Percentiles rank a stretch among this genome's conserved stretches.
Evolutionary conservation across 2,329 filamentous ascomycete genomes (phyloP).

Genomic region (Gnomoniopsis smithogilvyi): DNA sequence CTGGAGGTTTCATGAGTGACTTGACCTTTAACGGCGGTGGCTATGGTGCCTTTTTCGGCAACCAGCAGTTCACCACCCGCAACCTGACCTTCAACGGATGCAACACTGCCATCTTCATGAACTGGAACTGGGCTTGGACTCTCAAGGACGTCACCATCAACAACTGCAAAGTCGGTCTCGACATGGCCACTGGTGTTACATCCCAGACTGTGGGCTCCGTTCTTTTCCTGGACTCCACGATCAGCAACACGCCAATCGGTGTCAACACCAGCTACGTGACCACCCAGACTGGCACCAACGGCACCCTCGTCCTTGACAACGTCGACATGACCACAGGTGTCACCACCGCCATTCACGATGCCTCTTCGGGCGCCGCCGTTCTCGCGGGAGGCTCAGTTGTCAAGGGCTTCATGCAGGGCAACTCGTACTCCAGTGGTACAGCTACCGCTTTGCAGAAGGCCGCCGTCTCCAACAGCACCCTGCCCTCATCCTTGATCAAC

Average conservation of each 20-base stretch:
- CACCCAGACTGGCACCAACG: conserved; percentile 64
- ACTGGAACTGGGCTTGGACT: conserved; percentile 89
- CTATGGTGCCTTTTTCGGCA: conserved; percentile 76
- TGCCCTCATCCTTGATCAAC: conserved; percentile 65
- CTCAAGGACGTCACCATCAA: conserved; percentile 75
- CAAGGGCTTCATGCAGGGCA: conserved; percentile 75
- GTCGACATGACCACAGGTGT: conserved; percentile 74
- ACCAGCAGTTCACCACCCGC: conserved; percentile 83
- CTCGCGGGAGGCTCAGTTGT: conserved; percentile 69
- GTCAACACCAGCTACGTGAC: conserved; percentile 72
- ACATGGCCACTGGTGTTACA: conserved; percentile 67
- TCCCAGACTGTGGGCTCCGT: conserved; percentile 81
- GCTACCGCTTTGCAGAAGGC: conserved; percentile 57
- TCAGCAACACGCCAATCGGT: conserved; percentile 73
- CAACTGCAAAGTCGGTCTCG: conserved; percentile 70
- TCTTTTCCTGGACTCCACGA: conserved; percentile 74
- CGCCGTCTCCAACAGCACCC: conserved; percentile 50
- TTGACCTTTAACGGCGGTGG: conserved; percentile 79
- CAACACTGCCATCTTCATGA: conserved; percentile 81
- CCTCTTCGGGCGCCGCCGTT: conserved; percentile 54
- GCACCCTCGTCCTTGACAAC: conserved; percentile 83
- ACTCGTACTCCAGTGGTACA: conserved; percentile 56
- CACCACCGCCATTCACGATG: conserved; percentile 61
- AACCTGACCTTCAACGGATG: conserved; percentile 81
- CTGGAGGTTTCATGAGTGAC: conserved; percentile 80